A percentile compares a stretch with the other conserved stretches of the same genome.
These are phyloP conservation scores for Halophytophthora polymorphica DNA, from an alignment of 352 stramenopile genomes.

Conservation along the genomic window DNA sequence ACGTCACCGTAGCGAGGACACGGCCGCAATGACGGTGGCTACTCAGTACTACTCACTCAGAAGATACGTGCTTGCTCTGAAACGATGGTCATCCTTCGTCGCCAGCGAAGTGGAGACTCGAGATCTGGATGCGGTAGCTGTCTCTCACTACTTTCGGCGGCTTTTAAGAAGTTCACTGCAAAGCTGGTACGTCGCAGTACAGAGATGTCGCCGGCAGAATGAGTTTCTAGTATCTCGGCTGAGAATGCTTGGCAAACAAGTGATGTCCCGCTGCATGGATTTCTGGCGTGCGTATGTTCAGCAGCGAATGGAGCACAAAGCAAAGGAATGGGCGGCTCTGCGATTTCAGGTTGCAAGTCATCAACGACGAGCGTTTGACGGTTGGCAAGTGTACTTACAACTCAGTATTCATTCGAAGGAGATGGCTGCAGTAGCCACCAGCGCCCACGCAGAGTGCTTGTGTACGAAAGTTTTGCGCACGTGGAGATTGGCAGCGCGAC, in stretches of 20 bases:
- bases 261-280: conserved; percentile 4
- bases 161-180: conserved; percentile 20
- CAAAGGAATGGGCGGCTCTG: conserved; percentile 9
- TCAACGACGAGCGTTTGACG: conserved; percentile 12
- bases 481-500: conserved; percentile 5
- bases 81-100: conserved; percentile 10
- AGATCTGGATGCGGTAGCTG: conserved; percentile 14
- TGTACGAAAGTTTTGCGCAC: conserved; percentile 6
- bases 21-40: conserved; percentile 1
- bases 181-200: conserved; percentile 25
- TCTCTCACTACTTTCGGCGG: conserved; percentile 27
- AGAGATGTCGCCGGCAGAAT: conserved; percentile 11
- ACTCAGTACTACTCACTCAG: conserved; percentile 18
- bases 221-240: conserved; percentile 14
- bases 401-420: conserved; percentile 1
- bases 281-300: conserved; percentile 5
- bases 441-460: conserved; percentile 5
- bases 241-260: conserved; percentile 7
- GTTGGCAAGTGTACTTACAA: conserved; percentile 11
- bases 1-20: conserved; percentile 4
- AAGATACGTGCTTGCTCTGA: conserved; percentile 14
- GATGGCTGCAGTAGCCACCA: conserved; percentile 2
- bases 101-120: not conserved
- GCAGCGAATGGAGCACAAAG: conserved; percentile 2
- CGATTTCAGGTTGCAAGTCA: conserved; percentile 8